Evolutionary conservation across 441 rosid species (phyloP).

Genomic region (Corymbia calophylla): DNA sequence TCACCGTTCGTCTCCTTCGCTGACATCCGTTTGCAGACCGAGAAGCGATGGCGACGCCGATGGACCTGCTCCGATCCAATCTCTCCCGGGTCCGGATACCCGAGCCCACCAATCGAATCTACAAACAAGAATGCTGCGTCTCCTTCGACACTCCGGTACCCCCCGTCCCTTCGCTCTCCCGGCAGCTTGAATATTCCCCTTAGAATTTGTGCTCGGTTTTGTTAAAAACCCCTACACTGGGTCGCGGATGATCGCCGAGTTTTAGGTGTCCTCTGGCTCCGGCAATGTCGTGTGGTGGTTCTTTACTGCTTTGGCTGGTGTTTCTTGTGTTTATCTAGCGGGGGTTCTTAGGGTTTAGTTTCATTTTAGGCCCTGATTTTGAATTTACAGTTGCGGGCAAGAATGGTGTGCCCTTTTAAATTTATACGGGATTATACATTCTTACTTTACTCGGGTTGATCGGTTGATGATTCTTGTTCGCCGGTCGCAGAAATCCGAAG

Average conservation of each 20-base stretch:
- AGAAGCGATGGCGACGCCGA: constrained; percentile 20
- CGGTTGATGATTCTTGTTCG: neutral
- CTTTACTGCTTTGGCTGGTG: neutral
- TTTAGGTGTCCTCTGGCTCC: neutral
- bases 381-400: neutral
- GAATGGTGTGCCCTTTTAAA: neutral
- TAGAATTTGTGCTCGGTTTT: neutral
- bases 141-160: constrained; percentile 91
- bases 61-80: constrained; percentile 90
- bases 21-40: neutral
- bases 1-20: neutral
- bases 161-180: neutral
- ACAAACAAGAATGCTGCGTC: constrained; percentile 94
- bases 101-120: constrained; percentile 93
- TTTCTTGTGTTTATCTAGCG: neutral
- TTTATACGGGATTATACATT: neutral
- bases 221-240: neutral
- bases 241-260: neutral
- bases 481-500: constrained; percentile 77
- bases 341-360: neutral
- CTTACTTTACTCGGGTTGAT: neutral
- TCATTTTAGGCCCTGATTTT: neutral
- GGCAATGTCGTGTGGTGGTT: neutral
- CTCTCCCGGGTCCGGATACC: constrained; percentile 97
- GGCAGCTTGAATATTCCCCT: neutral